phyloP scores from a whole-genome alignment of 2,329 filamentous ascomycete species.

The Orbilia javanica region DNA sequence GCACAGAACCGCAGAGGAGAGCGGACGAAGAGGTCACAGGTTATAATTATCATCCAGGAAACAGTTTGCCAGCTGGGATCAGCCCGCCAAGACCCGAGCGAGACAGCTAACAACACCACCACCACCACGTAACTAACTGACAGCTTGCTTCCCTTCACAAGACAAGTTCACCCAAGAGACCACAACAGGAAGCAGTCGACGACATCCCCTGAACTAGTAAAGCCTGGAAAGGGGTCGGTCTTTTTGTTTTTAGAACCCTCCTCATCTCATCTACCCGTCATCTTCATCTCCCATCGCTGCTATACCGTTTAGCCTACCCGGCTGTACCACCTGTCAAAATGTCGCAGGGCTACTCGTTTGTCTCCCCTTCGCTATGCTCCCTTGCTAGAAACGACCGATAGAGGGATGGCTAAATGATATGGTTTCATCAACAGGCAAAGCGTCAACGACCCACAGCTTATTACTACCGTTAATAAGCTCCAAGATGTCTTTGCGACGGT shows the following conservation, averaged over 20 bases:
- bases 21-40: background rate
- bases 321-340: conserved; percentile 32
- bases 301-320: conserved; percentile 9
- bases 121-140: conserved; percentile 26
- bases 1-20: background rate
- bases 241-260: background rate
- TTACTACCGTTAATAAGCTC: conserved; percentile 94
- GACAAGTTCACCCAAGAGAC: too few species aligned
- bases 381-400: background rate
- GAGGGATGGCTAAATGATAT: background rate
- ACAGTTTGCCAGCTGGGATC: conserved; percentile 30
- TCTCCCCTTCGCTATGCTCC: conserved; percentile 14
- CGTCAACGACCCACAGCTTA: conserved; percentile 77
- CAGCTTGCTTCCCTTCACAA: background rate
- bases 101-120: conserved; percentile 50
- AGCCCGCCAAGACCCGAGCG: conserved; percentile 46
- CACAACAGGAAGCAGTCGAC: background rate
- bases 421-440: conserved; percentile 71
- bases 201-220: conserved; percentile 5
- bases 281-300: conserved; percentile 17
- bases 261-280: conserved; percentile 31
- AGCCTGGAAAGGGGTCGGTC: conserved; percentile 3
- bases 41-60: conserved; percentile 11
- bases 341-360: conserved; percentile 54
- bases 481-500: conserved; percentile 99